These are phyloP conservation scores for Yamadazyma dendronema DNA, from an alignment of 1,139 yeast species.

Conservation along the genomic window DNA sequence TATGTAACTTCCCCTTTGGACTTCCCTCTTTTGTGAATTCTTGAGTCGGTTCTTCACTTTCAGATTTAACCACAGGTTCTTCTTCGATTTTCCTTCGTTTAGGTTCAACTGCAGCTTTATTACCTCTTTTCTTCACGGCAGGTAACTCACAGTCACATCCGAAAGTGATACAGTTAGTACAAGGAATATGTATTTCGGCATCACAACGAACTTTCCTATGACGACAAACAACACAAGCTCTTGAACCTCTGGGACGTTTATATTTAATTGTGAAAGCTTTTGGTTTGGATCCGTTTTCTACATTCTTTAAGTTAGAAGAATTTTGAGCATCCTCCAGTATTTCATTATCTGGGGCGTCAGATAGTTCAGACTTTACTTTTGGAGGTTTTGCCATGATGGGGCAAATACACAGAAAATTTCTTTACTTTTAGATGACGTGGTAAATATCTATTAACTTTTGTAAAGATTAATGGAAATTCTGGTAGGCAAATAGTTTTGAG, in stretches of 20 bases:
- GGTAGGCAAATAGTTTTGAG: too few species aligned
- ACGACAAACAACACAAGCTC: conserved; percentile 61
- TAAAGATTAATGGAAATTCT: too few species aligned
- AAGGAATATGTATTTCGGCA: conserved; percentile 67
- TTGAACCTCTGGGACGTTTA: conserved; percentile 49
- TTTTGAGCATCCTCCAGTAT: neutral
- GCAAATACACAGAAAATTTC: too few species aligned
- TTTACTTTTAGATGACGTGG: too few species aligned
- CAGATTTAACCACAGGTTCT: conserved; percentile 3
- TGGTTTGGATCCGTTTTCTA: conserved; percentile 33
- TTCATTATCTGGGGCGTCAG: neutral
- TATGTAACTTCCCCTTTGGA: conserved; percentile 11
- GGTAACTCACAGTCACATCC: conserved; percentile 73
- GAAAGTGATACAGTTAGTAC: conserved; percentile 75
- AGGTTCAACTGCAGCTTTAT: conserved; percentile 24
- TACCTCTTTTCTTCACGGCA: conserved; percentile 50
- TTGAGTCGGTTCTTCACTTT: conserved; percentile 6
- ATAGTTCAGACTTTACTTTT: neutral
- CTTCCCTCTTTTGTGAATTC: conserved; percentile 9
- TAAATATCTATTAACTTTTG: too few species aligned
- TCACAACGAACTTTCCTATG: conserved; percentile 74
- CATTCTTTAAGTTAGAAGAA: too few species aligned
- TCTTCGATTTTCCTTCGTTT: conserved; percentile 18
- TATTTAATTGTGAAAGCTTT: conserved; percentile 51
- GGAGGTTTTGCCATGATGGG: neutral